Base-by-base conservation (phyloP, 495 filamentous ascomycete species). In the Astrocystis sublimbata region DNA sequence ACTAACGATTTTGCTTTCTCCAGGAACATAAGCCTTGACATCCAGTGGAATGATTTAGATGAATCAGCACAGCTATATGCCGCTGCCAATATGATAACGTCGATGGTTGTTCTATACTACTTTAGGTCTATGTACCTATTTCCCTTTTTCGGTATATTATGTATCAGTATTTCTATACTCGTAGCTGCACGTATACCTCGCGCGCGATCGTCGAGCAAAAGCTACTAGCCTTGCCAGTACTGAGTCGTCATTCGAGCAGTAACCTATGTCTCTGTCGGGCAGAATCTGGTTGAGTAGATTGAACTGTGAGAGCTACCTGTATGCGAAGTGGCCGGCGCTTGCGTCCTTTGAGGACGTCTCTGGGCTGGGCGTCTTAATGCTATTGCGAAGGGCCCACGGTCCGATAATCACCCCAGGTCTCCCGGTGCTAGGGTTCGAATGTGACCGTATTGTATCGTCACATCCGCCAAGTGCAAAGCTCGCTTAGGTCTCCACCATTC, bases 321-420 rank as follows among this genome's bases (percentile, higher is more conserved):
- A 63, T 53, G 54, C 31, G 56, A 63, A 23, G 46, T 57, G 43
- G 47, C 62, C 13, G 47, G 49, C 55, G 52, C 15, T 58, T 52
- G 55, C 61, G 21, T 47, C 45, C 51, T 58, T 45, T 60, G 47
- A 56, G 36, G 47, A 30, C 42, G 61, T 61, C 56, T 60, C 49
- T 63, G n/a, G 58, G 65, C 40, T 61, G 65, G 50, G 46, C 40
- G 61, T 43, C 50, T 59, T 40, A 36, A 63, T 64, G 56, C 61
- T 70, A 65, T 64, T 60, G 35, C 64, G n/a, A 58, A 70, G 70
- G 70, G 65, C 69, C 70, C 64, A 50, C 70, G 70, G 70, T 70
- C 70, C 70, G 70, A 72, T 60, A 60, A 49, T 33, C 45, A 41
- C 61, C 68, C 70, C 68, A 63, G 65, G 58, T 43, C 64, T 31